Conservation (phyloP, 768 basidiomycete genomes). For the Mycena capillaripes region DNA sequence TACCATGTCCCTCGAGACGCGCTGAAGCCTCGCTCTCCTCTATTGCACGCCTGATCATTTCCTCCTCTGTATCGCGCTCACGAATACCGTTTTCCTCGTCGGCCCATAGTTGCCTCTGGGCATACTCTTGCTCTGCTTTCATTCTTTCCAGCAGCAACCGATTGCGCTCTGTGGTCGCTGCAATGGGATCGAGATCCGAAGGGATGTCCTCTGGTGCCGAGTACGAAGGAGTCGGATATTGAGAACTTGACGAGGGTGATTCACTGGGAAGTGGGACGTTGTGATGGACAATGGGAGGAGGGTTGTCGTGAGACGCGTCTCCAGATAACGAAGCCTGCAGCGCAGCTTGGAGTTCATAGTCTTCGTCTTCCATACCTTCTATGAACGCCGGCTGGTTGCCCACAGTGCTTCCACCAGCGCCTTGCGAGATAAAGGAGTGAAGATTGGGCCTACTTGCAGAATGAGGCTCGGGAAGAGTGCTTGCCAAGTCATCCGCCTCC, state of each 20-base stretch:
- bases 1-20: constrained; percentile 40
- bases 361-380: constrained; percentile 81
- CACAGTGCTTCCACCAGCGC: constrained; percentile 1
- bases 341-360: constrained; percentile 89
- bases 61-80: constrained; percentile 70
- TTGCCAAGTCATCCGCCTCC: constrained; percentile 80
- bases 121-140: constrained; percentile 75
- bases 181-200: constrained; percentile 66
- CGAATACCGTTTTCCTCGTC: constrained; percentile 48
- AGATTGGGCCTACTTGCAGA: constrained; percentile 41
- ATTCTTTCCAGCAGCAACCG: constrained; percentile 73
- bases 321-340: constrained; percentile 82
- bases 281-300: constrained; percentile 45
- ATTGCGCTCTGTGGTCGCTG: constrained; percentile 77
- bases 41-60: constrained; percentile 69
- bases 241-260: constrained; percentile 29
- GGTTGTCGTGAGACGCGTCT: constrained; percentile 35
- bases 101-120: constrained; percentile 71
- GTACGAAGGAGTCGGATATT: constrained; percentile 37
- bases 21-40: constrained; percentile 71
- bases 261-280: constrained; percentile 43
- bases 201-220: constrained; percentile 17
- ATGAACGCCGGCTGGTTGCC: constrained; percentile 23
- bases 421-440: constrained; percentile 25
- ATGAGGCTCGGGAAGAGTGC: constrained; percentile 70